Base-by-base conservation (phyloP, 371 early-diverging fungal species). In the Mucor mucedo region DNA sequence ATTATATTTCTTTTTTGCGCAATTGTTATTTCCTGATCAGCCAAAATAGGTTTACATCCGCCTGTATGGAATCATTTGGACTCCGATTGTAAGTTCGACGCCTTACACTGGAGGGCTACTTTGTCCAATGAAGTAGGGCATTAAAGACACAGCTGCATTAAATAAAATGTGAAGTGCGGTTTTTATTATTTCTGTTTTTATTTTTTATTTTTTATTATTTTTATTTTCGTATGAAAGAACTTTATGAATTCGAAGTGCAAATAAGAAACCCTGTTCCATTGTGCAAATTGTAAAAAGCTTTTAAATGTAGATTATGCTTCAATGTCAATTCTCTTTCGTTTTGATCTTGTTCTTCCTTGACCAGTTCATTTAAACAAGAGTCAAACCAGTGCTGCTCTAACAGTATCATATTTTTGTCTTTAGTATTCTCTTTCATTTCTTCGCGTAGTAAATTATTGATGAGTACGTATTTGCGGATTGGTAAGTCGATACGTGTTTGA, bases 21-120 rank as follows among this genome's bases (percentile, higher is more conserved):
- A 11, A 41, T n/a, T 47, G 48, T 39, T 8, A 41, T 11, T 35
- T 49, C 7, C n/a, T 39, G 9, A 48, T 28, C 14, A 33, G 62
- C 13, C 33, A 33, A 32, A n/a, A 44, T 65, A 77, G 78, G 72
- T 75, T 13, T 59, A 60, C 30, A 72, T 78, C 62, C 66, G 70
- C 47, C 63, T 78, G 13, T 64, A 62, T 54, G 78, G 78, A 4
- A 69, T 78, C 48, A 52, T 66, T n/a, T 78, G 78, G 78, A 70
- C 66, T 30, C 78, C 75, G 4, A 50, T 66, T 27, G 65, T 64
- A 1, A 50, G 56, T 7, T 67, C 63, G 27, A 62, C 68, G 11
- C 69, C 71, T 2, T 66, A 66, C 32, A 68, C 64, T 3, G 66
- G 72, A 33, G 76, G 76, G 2, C 67, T 75, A 11, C 62, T 66